Evolutionary conservation across 2,329 filamentous ascomycete genomes (phyloP).

Genomic region (Leptographium wingfieldii): DNA sequence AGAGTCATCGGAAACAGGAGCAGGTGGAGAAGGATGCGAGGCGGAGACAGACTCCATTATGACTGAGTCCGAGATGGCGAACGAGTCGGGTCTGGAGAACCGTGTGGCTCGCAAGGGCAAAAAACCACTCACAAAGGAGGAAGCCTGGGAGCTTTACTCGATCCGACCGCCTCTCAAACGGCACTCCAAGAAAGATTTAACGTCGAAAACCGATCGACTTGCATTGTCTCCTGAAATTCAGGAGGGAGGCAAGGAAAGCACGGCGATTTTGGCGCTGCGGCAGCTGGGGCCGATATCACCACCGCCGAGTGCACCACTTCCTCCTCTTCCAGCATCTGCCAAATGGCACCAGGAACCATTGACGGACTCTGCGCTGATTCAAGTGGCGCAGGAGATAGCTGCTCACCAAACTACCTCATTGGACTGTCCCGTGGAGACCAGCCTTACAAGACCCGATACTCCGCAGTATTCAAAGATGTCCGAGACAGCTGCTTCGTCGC

Average conservation of each 20-base stretch:
- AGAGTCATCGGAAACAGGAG: not conserved
- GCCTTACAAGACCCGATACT: not conserved
- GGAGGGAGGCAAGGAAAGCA: not conserved
- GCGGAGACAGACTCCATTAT: not conserved
- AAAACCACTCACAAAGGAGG: slow-evolving; percentile 2
- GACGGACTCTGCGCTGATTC: not conserved
- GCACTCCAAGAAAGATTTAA: not conserved
- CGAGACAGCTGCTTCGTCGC: slow-evolving; percentile 3
- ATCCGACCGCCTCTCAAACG: slow-evolving; percentile 4
- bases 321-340: slow-evolving; percentile 1
- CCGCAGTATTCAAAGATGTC: not conserved
- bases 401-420: too few species aligned
- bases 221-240: not conserved
- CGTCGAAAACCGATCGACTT: not conserved
- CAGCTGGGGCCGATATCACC: slow-evolving; percentile 1
- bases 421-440: not conserved
- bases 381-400: not conserved
- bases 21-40: not conserved
- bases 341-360: not conserved
- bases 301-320: slow-evolving; percentile 7
- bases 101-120: not conserved
- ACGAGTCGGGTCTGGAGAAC: not conserved
- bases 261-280: not conserved
- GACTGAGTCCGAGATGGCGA: not conserved
- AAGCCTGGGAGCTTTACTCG: slow-evolving; percentile 6